Conservation (phyloP, 805 yeast genomes). For the Yamadazyma takamatsuzukensis region DNA sequence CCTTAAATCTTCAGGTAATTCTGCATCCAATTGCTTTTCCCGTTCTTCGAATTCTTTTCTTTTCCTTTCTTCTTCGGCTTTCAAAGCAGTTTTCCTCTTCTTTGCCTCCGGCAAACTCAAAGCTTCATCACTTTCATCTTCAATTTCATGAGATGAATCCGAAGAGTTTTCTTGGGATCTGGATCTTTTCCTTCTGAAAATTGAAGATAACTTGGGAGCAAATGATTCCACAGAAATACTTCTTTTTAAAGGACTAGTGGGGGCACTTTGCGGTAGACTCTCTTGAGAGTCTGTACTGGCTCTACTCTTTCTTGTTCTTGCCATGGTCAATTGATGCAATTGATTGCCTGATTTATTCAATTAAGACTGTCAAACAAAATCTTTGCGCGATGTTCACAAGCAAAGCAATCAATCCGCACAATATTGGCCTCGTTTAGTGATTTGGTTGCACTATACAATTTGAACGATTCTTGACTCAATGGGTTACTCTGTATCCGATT, state of each 20-base stretch:
- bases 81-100: constrained; percentile 18
- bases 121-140: constrained; percentile 9
- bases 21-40: constrained; percentile 61
- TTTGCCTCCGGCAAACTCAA: constrained; percentile 8
- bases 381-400: too few species aligned
- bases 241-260: constrained; percentile 24
- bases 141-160: constrained; percentile 14
- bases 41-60: constrained; percentile 36
- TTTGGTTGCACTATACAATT: too few species aligned
- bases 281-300: too few species aligned
- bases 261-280: too few species aligned
- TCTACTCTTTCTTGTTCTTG: too few species aligned
- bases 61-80: constrained; percentile 22
- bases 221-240: constrained; percentile 39
- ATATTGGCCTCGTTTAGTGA: too few species aligned
- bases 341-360: too few species aligned
- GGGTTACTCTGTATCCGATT: constrained; percentile 38
- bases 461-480: too few species aligned
- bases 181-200: constrained; percentile 25
- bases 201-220: constrained; percentile 33
- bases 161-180: constrained; percentile 13
- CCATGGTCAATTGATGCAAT: too few species aligned
- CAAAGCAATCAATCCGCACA: too few species aligned
- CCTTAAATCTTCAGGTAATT: constrained; percentile 64
- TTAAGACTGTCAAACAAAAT: too few species aligned